A percentile compares a stretch with the other conserved stretches of the same genome.
phyloP scores from a whole-genome alignment of 164 flowering plant genomes.

The Houttuynia cordata region DNA sequence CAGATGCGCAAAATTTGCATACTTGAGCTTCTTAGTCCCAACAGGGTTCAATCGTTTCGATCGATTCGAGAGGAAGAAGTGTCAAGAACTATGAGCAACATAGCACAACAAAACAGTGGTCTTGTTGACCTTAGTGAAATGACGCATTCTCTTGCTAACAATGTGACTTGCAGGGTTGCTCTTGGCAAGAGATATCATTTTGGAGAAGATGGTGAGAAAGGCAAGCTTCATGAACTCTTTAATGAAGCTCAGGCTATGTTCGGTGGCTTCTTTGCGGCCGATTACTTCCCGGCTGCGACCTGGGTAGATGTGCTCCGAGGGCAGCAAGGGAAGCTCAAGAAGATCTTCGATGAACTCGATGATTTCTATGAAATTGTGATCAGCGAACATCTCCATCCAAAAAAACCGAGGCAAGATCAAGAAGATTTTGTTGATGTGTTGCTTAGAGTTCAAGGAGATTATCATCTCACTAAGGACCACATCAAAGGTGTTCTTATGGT shows the following conservation, averaged over 20 bases:
- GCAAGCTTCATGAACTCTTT: background rate
- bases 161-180: background rate
- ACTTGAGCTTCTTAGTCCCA: background rate
- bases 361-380: background rate
- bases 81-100: background rate
- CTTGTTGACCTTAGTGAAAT: background rate
- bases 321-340: background rate
- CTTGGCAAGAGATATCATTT: background rate
- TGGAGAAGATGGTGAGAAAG: background rate
- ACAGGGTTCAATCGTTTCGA: background rate
- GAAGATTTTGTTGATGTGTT: slow-evolving; percentile 1
- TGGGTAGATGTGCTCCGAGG: background rate
- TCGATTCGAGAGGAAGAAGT: background rate
- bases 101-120: background rate
- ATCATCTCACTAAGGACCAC: background rate
- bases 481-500: background rate
- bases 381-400: background rate
- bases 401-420: background rate
- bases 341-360: background rate
- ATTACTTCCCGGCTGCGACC: background rate
- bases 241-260: background rate
- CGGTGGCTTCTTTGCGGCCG: background rate
- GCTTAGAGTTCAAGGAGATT: background rate
- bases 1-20: background rate
- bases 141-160: background rate